phyloP scores from a whole-genome alignment of 129 eudicot species.

The Silybum marianum region DNA sequence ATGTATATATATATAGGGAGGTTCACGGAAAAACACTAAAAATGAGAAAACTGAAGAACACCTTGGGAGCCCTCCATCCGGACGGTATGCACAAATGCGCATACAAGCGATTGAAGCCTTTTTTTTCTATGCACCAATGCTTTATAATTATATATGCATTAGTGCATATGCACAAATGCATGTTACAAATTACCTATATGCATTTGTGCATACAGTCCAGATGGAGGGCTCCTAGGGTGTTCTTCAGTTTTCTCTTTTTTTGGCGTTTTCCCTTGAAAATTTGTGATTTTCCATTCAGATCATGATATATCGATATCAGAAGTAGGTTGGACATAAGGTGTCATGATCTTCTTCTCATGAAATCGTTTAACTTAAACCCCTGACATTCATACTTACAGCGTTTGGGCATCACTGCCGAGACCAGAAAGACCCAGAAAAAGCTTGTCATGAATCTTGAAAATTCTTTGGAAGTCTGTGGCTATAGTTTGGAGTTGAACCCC shows the following conservation, averaged over 20 bases:
- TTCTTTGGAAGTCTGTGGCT: slow-evolving; percentile 87
- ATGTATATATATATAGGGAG: neutral
- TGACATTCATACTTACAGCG: slow-evolving; percentile 48
- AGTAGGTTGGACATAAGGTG: neutral
- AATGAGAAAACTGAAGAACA: too few species aligned
- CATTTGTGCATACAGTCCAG: too few species aligned
- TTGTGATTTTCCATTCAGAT: neutral
- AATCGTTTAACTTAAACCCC: neutral
- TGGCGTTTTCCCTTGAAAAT: neutral
- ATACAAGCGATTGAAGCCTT: too few species aligned
- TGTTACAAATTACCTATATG: too few species aligned
- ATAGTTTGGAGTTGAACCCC: slow-evolving; percentile 93
- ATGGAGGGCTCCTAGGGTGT: too few species aligned
- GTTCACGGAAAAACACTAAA: too few species aligned
- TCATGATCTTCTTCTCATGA: neutral
- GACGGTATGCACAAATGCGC: too few species aligned
- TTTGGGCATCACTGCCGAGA: slow-evolving; percentile 79
- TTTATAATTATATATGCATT: too few species aligned
- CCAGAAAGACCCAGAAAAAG: slow-evolving; percentile 91
- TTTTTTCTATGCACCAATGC: too few species aligned
- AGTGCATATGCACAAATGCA: too few species aligned
- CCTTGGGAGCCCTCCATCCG: too few species aligned
- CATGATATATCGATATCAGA: neutral
- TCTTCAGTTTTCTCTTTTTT: too few species aligned
- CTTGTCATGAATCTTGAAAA: slow-evolving; percentile 69